phyloP scores from a whole-genome alignment of 2,329 filamentous ascomycete genomes.

The Cladosporium sp. region DNA sequence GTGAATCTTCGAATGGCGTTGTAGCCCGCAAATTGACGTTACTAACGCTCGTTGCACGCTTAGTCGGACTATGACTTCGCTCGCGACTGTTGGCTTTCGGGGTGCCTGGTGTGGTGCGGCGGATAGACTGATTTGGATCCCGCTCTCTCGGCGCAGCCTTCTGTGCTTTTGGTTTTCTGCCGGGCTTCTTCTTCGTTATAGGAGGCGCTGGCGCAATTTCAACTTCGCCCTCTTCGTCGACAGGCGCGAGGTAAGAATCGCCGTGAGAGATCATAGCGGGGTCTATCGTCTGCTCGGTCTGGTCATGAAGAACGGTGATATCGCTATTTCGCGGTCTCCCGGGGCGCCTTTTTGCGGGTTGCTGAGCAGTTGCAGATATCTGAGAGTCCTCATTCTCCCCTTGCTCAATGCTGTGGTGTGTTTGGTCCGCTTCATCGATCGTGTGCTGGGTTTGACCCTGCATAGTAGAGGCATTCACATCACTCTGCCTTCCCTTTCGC shows the following conservation, averaged over 20 bases:
- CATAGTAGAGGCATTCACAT: slow-evolving; percentile 1
- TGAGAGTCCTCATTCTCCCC: slow-evolving; percentile 7
- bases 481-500: background rate
- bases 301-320: slow-evolving; percentile 15
- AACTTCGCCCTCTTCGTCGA: slow-evolving; percentile 3
- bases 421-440: background rate
- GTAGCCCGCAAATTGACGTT: slow-evolving; percentile 34
- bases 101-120: slow-evolving; percentile 13
- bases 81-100: slow-evolving; percentile 13
- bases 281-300: slow-evolving; percentile 15
- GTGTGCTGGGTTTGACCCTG: slow-evolving; percentile 10
- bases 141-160: slow-evolving; percentile 18
- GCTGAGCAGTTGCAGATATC: background rate
- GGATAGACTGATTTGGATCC: slow-evolving; percentile 21
- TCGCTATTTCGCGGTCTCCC: slow-evolving; percentile 11
- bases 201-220: slow-evolving; percentile 3
- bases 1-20: slow-evolving; percentile 43
- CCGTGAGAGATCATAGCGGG: slow-evolving; percentile 15
- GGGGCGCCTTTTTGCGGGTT: background rate
- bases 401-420: slow-evolving; percentile 5
- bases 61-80: slow-evolving; percentile 5
- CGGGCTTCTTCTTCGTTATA: background rate
- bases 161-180: slow-evolving; percentile 12
- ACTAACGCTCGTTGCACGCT: slow-evolving; percentile 22
- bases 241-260: slow-evolving; percentile 14